These are phyloP conservation scores for Senna tora DNA, from an alignment of 306 rosid genomes.

Conservation along the genomic window DNA sequence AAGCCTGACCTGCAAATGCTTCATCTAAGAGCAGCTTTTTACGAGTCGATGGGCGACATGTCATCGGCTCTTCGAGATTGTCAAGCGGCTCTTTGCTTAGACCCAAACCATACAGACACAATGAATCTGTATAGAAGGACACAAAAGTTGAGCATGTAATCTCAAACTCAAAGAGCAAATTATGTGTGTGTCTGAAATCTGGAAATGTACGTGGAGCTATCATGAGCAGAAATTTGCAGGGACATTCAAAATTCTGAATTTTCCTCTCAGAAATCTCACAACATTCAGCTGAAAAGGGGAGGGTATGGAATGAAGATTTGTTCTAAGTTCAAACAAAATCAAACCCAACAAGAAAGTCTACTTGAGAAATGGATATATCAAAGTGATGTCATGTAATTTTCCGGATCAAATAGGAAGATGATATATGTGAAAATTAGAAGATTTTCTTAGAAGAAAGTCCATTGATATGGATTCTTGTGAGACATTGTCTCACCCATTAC, in stretches of 20 bases:
- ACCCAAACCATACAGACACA: slow-evolving; percentile 71
- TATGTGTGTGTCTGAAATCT: neutral
- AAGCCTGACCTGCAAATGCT: slow-evolving; percentile 86
- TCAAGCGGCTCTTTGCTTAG: slow-evolving; percentile 80
- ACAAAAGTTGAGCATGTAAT: slow-evolving; percentile 40
- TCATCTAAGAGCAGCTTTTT: slow-evolving; percentile 84
- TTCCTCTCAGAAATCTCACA: slow-evolving; percentile 23
- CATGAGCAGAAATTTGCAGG: slow-evolving; percentile 23
- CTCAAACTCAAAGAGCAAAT: neutral
- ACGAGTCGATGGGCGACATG: slow-evolving; percentile 66
- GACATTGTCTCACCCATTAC: slow-evolving; percentile 32
- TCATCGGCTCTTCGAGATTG: slow-evolving; percentile 67
- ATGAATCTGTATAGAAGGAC: slow-evolving; percentile 63
- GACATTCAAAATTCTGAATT: neutral
- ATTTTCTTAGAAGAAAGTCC: slow-evolving; percentile 23
- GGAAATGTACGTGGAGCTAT: slow-evolving; percentile 7
- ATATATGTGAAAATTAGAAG: slow-evolving; percentile 22
- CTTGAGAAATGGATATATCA: slow-evolving; percentile 11
- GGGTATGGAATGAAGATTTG: slow-evolving; percentile 25
- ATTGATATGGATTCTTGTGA: slow-evolving; percentile 35
- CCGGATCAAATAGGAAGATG: slow-evolving; percentile 30
- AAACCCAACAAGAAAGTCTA: slow-evolving; percentile 15
- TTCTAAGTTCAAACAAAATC: neutral
- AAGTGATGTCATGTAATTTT: slow-evolving; percentile 18
- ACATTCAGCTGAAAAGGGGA: slow-evolving; percentile 22